phyloP scores from a whole-genome alignment of 495 filamentous ascomycete genomes.

The Penicillium coffeae region DNA sequence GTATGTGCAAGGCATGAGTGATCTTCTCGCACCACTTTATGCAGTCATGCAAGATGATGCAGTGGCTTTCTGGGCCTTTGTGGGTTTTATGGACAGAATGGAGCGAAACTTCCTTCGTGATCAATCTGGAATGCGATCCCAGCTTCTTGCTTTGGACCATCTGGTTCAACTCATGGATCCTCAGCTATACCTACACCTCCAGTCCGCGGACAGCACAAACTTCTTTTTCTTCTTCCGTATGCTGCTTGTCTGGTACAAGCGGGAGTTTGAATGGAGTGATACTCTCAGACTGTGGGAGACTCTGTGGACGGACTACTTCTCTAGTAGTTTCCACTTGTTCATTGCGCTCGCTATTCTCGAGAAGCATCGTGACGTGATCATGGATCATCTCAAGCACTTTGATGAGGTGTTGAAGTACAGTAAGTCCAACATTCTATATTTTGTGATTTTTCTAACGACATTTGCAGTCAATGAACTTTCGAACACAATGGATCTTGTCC shows the following conservation, averaged over 20 bases:
- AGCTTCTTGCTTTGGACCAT: slow-evolving; percentile 86
- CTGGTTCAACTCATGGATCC: slow-evolving; percentile 96
- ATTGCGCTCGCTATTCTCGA: slow-evolving; percentile 93
- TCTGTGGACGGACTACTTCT: slow-evolving; percentile 89
- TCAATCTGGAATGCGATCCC: slow-evolving; percentile 89
- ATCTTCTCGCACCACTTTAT: slow-evolving; percentile 92
- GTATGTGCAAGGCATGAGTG: slow-evolving; percentile 98
- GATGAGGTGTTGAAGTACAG: slow-evolving; percentile 97
- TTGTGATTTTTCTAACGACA: background rate
- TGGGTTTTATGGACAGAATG: slow-evolving; percentile 94
- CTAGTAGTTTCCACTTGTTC: slow-evolving; percentile 89
- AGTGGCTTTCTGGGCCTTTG: slow-evolving; percentile 94
- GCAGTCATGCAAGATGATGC: slow-evolving; percentile 97
- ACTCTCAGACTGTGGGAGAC: slow-evolving; percentile 87
- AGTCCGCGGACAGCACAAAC: slow-evolving; percentile 88
- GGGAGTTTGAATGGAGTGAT: slow-evolving; percentile 87
- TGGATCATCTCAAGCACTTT: slow-evolving; percentile 90
- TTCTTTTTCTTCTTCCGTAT: slow-evolving; percentile 99
- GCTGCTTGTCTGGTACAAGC: slow-evolving; percentile 97
- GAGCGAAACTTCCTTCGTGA: slow-evolving; percentile 96
- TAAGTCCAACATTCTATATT: slow-evolving; percentile 39
- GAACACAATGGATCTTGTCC: slow-evolving; percentile 82
- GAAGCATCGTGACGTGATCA: slow-evolving; percentile 89
- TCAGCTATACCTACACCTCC: slow-evolving; percentile 83
- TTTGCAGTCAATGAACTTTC: slow-evolving; percentile 81